Evolutionary conservation across 495 filamentous ascomycete species (phyloP).

Genomic region (Amniculicola lignicola): DNA sequence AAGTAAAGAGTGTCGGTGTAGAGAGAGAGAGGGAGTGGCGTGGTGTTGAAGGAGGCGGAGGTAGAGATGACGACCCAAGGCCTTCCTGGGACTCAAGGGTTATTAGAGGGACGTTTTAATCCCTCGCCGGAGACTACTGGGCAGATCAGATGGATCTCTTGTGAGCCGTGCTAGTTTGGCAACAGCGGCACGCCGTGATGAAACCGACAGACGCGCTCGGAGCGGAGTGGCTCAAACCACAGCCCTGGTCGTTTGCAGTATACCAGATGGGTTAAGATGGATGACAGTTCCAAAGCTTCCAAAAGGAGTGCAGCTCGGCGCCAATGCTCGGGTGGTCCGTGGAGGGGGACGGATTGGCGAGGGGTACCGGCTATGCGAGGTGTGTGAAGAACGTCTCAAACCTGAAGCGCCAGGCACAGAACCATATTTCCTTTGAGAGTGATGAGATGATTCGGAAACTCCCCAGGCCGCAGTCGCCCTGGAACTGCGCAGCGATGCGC

Average conservation of each 20-base stretch:
- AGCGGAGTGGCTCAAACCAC: conserved; percentile 33
- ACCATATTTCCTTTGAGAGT: conserved; percentile 23
- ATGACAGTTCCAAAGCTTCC: conserved; percentile 22
- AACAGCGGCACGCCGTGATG: conserved; percentile 19
- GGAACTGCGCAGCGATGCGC: conserved; percentile 12
- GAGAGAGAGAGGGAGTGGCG: conserved; percentile 22
- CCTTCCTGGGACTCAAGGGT: conserved; percentile 22
- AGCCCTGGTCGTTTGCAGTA: conserved; percentile 18
- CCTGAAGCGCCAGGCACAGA: conserved; percentile 26
- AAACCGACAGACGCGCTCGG: conserved; percentile 27
- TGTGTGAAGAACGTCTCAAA: conserved; percentile 34
- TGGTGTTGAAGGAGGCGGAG: conserved; percentile 16
- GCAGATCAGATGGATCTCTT: conserved; percentile 32
- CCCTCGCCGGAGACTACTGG: conserved; percentile 4
- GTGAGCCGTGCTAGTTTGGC: conserved; percentile 13
- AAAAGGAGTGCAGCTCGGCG: conserved; percentile 13
- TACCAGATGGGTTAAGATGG: conserved; percentile 12
- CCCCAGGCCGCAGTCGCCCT: conserved; percentile 10
- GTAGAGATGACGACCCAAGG: conserved; percentile 24
- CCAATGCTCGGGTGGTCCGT: conserved; percentile 10
- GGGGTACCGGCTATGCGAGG: conserved; percentile 6
- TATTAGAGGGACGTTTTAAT: conserved; percentile 28
- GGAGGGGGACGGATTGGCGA: conserved; percentile 17
- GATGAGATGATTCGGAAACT: conserved; percentile 10
- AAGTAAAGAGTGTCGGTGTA: conserved; percentile 34